phyloP scores from a whole-genome alignment of 768 basidiomycete genomes.

The Coprinopsis strossmayeri region DNA sequence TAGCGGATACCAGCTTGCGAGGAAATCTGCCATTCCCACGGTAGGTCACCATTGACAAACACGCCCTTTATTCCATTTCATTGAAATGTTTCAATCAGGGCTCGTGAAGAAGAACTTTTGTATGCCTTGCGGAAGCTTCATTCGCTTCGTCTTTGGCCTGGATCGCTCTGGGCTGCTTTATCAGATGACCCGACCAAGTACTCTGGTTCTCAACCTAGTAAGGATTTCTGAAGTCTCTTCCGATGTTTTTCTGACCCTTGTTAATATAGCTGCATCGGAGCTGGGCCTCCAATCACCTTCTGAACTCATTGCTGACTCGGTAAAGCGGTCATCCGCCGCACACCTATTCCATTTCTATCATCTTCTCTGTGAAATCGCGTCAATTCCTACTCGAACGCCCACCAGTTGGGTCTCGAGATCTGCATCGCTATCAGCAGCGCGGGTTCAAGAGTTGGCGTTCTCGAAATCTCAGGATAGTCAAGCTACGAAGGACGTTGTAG shows the following conservation, averaged over 20 bases:
- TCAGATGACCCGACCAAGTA: conserved; percentile 58
- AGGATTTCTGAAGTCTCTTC: not conserved
- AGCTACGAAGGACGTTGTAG: conserved; percentile 23
- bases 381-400: conserved; percentile 63
- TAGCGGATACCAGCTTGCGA: conserved; percentile 82
- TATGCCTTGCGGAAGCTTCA: conserved; percentile 79
- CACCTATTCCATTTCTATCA: conserved; percentile 89
- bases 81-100: conserved; percentile 32
- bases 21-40: conserved; percentile 86
- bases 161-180: conserved; percentile 69
- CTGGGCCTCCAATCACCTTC: conserved; percentile 40
- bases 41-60: conserved; percentile 26
- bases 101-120: conserved; percentile 83
- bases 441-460: conserved; percentile 6
- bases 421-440: conserved; percentile 12
- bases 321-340: conserved; percentile 67
- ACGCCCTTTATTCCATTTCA: not conserved
- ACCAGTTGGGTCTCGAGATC: conserved; percentile 49
- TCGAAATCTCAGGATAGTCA: conserved; percentile 4
- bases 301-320: conserved; percentile 59
- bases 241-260: not conserved
- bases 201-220: conserved; percentile 54
- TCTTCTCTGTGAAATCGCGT: conserved; percentile 71
- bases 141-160: conserved; percentile 65
- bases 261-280: conserved; percentile 22